Base-by-base conservation (phyloP, 164 flowering plant genomes). In the Tinospora cordifolia region DNA sequence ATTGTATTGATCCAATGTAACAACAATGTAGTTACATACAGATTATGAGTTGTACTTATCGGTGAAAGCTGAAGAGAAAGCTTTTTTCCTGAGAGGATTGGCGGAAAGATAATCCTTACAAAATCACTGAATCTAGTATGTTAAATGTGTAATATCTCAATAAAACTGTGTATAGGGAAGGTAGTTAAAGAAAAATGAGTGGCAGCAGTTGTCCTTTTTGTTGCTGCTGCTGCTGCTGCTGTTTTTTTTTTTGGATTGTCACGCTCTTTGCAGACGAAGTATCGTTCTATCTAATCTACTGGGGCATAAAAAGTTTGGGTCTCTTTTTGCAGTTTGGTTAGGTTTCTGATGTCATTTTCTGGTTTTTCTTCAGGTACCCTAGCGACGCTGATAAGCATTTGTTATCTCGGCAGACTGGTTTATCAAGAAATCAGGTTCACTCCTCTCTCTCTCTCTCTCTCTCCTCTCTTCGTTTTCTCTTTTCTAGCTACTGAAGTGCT, bases 311-410 rank as follows among this genome's bases (percentile, higher is more conserved):
- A 72, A 75, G 74, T 69, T 59, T 26, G 62, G 44, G 54, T 68
- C 38, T 63, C 44, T 75, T 72, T 75, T 69, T 75, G 46, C 60
- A 38, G 59, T 62, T 58, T 22, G 30, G 49, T 30, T 26, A 46
- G 14, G 69, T 64, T 38, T 66, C 72, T 77, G 76, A 72, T 72
- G 72, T 77, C 74, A 71, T 34, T 66, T 58, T 68, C 51, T 71
- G 25, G 22, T 65, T 11, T 46, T 75, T 69, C 46, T 46, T 62
- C 82, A 81, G 85, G 79, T 83, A 83, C 78, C 86, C 86, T 30
- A 83, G 84, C 65, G 86, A 83, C 72, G 86, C 83, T 62, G 86
- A 83, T 76, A 83, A 83, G 76, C 86, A 80, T 76, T 78, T 83
- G 79, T 75, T 83, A 71, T 77, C 86, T 3, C 78, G 84, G 41